Percentiles rank a stretch among this genome's conserved stretches.
phyloP scores from a whole-genome alignment of 345 rosid genomes.

The Eucalyptus marginata region DNA sequence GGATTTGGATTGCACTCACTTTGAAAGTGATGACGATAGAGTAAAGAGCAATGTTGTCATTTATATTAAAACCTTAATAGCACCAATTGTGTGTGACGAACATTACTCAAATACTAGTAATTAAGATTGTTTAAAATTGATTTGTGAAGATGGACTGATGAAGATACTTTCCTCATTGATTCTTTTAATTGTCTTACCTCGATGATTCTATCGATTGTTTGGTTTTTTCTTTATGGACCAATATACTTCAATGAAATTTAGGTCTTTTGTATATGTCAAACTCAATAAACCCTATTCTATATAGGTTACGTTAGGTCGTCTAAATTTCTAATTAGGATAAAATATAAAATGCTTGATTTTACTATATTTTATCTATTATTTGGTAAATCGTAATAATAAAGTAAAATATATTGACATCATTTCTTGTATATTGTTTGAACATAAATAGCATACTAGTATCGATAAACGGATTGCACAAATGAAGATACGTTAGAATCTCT shows the following conservation, averaged over 20 bases:
- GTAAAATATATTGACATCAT: fast-evolving
- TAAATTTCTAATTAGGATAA: fast-evolving
- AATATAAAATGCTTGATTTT: no score
- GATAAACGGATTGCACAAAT: fast-evolving
- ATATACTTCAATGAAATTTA: no score
- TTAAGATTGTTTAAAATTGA: neutral
- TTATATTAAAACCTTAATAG: neutral
- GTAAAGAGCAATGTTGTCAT: neutral
- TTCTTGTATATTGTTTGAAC: no score
- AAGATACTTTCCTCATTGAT: neutral
- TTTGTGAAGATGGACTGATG: neutral
- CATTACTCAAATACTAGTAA: neutral
- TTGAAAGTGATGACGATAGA: fast-evolving
- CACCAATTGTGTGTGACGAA: fast-evolving
- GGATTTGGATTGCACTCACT: neutral
- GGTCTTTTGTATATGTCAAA: no score
- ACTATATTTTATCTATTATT: no score
- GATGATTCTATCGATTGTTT: no score
- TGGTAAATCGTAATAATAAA: no score
- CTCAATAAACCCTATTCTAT: no score
- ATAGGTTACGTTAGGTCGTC: no score
- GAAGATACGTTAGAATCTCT: no score
- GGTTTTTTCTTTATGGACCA: no score
- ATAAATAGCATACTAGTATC: fast-evolving
- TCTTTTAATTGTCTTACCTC: neutral